These are phyloP conservation scores for Gaillardinia entomophila DNA, from an alignment of 805 yeast species.

Conservation along the genomic window DNA sequence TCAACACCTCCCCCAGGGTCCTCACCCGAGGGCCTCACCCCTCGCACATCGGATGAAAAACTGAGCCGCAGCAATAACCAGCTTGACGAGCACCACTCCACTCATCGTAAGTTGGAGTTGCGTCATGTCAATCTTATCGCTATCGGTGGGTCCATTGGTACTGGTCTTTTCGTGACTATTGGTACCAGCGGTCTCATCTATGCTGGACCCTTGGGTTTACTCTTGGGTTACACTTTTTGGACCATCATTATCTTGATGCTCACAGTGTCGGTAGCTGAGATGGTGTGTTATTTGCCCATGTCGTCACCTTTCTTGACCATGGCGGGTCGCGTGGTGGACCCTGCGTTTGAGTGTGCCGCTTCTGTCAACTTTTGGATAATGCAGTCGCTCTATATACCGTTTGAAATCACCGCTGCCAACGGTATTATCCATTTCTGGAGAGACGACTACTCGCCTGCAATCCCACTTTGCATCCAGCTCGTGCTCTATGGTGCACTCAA, in stretches of 20 bases:
- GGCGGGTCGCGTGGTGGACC: slow-evolving; percentile 34
- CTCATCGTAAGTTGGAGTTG: slow-evolving; percentile 33
- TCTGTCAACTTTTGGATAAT: slow-evolving; percentile 29
- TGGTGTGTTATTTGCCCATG: slow-evolving; percentile 31
- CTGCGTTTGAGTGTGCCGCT: slow-evolving; percentile 27
- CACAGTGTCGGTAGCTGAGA: slow-evolving; percentile 31
- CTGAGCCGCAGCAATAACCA: no score
- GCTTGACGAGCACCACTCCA: slow-evolving; percentile 1
- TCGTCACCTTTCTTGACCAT: slow-evolving; percentile 31
- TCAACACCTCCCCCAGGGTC: no score
- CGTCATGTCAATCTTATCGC: slow-evolving; percentile 36
- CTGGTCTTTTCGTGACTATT: slow-evolving; percentile 31
- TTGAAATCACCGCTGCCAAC: slow-evolving; percentile 31
- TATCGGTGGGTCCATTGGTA: slow-evolving; percentile 39
- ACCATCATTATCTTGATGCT: slow-evolving; percentile 23
- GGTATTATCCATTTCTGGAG: slow-evolving; percentile 52
- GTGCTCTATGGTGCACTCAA: slow-evolving; percentile 37
- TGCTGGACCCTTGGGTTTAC: slow-evolving; percentile 31
- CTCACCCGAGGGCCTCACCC: no score
- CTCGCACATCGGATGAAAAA: no score
- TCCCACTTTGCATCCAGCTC: slow-evolving; percentile 38
- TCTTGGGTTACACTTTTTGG: slow-evolving; percentile 27
- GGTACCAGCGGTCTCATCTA: slow-evolving; percentile 24
- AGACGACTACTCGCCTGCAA: slow-evolving; percentile 43
- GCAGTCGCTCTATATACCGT: slow-evolving; percentile 18